Percentiles rank a stretch among this genome's conserved stretches.
phyloP scores from a whole-genome alignment of 1,284 basidiomycete genomes.

The Tilletia indica region DNA sequence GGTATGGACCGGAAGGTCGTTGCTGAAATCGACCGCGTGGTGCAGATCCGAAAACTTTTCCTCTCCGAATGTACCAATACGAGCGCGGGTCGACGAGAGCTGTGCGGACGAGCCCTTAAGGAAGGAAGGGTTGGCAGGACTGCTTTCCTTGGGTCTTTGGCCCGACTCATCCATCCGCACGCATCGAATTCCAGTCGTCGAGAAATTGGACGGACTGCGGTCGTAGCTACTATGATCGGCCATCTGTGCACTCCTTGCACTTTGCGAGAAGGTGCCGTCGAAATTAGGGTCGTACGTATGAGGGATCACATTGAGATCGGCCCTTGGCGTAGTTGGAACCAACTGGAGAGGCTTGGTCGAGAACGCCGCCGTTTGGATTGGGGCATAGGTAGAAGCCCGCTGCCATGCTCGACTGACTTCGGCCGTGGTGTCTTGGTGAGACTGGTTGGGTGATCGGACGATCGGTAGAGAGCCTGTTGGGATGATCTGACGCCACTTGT shows the following conservation, averaged over 20 bases:
- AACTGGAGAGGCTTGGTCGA: background rate
- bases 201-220: background rate
- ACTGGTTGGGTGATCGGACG: background rate
- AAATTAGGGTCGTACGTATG: slow-evolving; percentile 3
- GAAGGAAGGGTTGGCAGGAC: background rate
- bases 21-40: too few species aligned
- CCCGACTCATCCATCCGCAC: background rate
- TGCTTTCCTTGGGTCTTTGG: background rate
- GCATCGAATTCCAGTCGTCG: background rate
- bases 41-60: too few species aligned
- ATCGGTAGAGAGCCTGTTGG: background rate
- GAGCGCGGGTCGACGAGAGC: too few species aligned
- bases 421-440: background rate
- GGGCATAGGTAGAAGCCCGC: background rate
- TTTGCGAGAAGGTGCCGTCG: slow-evolving; percentile 11
- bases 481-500: slow-evolving; percentile 11
- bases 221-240: background rate
- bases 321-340: background rate
- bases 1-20: too few species aligned
- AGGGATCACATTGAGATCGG: background rate
- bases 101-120: background rate
- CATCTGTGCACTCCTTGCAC: background rate
- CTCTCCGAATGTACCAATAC: too few species aligned
- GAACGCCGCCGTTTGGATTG: background rate
- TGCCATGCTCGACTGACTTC: background rate